Evolutionary conservation across 805 yeast genomes (phyloP), one percentile per base, ranked within the genome.

Genomic region (Candida michaelii): DNA sequence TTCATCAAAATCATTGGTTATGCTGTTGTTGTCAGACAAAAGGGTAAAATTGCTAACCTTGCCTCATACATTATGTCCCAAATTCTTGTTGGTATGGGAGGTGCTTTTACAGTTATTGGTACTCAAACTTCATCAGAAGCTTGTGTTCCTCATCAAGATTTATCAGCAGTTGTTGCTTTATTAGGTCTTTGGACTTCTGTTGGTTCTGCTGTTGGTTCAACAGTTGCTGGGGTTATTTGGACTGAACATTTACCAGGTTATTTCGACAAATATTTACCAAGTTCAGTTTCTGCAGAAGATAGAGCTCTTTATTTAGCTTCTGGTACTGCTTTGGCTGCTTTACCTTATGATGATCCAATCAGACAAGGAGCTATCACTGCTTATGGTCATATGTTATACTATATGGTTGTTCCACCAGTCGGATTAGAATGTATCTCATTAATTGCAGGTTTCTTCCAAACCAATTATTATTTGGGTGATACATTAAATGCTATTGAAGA

Each of bases 71-170:
- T 63, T 17, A 54, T 62, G 58, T 48, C 59, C 37, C 68, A 65
- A 47, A 54, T 68, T 25, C 50, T 69, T 39, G 54, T 62, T 29
- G 66, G 73, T 48, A 54, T 69, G 21, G 74, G 69, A 35, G 75
- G 71, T 50, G 68, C 72, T 30, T 62, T 62, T 41, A 53, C 63
- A 15, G 66, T 58, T 38, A 53, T 68, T 46, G 69, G 68, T 37
- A 57, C 71, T 6, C 60, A 56, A 41, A 60, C 65, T 11, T 63
- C 73, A 5, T 58, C 65, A 2, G 69, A 66, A 47, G 73, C 71
- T 7, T 63, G 73, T 16, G 74, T 71, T 35, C 71, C 71, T 37
- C 67, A 63, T 47, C 70, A 68, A 42, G 73, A 67, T 53, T 56
- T 68, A 40, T 66, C 74, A 16, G 50, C 63, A 45, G 64, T 64